phyloP scores from a whole-genome alignment of 2,329 filamentous ascomycete genomes.

The Verticillium tricorpus region DNA sequence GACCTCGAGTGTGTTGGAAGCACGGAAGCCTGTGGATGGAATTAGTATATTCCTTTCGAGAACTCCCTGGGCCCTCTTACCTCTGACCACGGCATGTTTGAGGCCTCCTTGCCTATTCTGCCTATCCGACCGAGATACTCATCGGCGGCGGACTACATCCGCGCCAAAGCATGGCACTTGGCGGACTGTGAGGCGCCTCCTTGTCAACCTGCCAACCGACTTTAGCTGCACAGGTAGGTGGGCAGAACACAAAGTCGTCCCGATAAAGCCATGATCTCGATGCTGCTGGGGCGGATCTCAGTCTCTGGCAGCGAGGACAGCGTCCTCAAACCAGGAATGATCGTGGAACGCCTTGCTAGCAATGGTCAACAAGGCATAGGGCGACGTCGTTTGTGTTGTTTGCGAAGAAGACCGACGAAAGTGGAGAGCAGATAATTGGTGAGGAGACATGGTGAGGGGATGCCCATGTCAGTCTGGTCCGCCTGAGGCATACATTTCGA shows the following conservation, averaged over 20 bases:
- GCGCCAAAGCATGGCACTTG: too few relatives aligned
- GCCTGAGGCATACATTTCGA: slow-evolving; percentile 9
- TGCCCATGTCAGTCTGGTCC: background rate
- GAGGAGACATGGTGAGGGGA: background rate
- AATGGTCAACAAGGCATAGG: too few relatives aligned
- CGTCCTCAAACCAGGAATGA: too few relatives aligned
- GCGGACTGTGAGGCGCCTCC: too few relatives aligned
- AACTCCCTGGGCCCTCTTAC: background rate
- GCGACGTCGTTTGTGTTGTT: too few relatives aligned
- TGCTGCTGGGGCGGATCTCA: too few relatives aligned
- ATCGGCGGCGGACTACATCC: background rate
- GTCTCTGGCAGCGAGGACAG: too few relatives aligned
- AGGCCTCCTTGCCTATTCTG: background rate
- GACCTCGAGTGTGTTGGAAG: background rate
- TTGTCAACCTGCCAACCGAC: too few relatives aligned
- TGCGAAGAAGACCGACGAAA: background rate
- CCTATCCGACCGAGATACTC: background rate
- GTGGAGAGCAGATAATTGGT: background rate
- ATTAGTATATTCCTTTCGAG: background rate
- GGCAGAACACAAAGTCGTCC: too few relatives aligned
- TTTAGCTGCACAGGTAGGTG: too few relatives aligned
- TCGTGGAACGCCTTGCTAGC: too few relatives aligned
- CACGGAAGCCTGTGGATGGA: background rate
- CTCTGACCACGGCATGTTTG: background rate
- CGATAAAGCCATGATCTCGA: too few relatives aligned